Evolutionary conservation across 345 rosid species (phyloP).

Genomic region (Lenwebbia sp.): DNA sequence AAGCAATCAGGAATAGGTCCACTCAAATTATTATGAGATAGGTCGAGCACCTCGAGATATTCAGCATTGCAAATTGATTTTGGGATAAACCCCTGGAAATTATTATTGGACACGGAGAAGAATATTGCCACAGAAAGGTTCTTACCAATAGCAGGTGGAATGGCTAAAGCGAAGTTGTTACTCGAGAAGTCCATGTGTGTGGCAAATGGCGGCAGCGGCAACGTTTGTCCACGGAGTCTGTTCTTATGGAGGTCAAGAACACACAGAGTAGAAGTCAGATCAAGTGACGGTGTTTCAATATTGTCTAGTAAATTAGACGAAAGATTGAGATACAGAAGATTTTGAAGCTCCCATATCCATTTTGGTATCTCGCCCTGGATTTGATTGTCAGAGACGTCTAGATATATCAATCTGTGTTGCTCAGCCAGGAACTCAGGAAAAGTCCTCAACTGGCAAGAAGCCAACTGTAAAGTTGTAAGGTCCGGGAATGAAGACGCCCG

Average conservation of each 20-base stretch:
- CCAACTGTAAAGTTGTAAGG: not conserved
- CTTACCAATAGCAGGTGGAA: no score
- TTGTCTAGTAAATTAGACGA: not conserved
- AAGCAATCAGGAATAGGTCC: no score
- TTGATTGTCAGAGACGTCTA: constrained; percentile 1
- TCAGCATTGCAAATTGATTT: no score
- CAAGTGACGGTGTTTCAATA: not conserved
- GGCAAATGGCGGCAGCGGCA: not conserved
- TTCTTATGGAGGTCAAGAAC: constrained; percentile 4
- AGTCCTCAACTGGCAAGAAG: not conserved
- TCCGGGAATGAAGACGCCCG: not conserved
- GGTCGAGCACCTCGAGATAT: no score
- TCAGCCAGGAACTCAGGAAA: not conserved
- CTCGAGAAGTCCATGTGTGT: constrained; percentile 2
- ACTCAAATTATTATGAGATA: no score
- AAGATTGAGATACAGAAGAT: constrained; percentile 2
- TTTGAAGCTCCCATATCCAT: not conserved
- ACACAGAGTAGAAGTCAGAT: not conserved
- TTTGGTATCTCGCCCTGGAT: not conserved
- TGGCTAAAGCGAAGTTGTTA: not conserved
- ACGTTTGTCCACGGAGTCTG: not conserved
- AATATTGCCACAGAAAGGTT: no score
- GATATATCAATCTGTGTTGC: not conserved
- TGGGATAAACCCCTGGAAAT: no score
- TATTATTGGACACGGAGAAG: no score